phyloP scores from a whole-genome alignment of 176 grass and related monocot genomes.

The Oryza officinalis region DNA sequence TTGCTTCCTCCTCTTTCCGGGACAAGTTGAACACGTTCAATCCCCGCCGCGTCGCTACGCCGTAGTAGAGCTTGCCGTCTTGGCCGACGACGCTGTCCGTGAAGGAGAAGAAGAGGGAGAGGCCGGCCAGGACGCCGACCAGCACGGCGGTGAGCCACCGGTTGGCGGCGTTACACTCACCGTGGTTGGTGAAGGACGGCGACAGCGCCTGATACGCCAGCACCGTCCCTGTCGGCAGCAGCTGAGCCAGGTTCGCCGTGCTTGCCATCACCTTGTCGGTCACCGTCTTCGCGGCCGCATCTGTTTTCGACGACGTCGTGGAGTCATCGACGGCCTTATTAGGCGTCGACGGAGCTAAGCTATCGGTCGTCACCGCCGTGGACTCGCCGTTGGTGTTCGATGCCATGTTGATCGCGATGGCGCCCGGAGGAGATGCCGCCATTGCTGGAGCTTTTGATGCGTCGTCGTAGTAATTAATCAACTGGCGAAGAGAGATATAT shows the following conservation, averaged over 20 bases:
- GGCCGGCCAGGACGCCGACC: neutral
- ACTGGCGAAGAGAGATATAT: neutral
- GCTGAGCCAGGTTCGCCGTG: slow-evolving; percentile 37
- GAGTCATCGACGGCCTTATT: neutral
- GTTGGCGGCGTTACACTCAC: slow-evolving; percentile 24
- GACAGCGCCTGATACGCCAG: slow-evolving; percentile 61
- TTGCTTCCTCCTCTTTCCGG: neutral
- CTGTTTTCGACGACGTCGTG: neutral
- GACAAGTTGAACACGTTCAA: slow-evolving; percentile 35
- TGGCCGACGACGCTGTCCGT: slow-evolving; percentile 42
- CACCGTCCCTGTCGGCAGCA: slow-evolving; percentile 40
- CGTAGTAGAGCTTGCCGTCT: slow-evolving; percentile 58
- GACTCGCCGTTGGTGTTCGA: neutral
- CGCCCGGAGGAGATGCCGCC: slow-evolving; percentile 4
- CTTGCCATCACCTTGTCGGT: slow-evolving; percentile 24
- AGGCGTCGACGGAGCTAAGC: neutral
- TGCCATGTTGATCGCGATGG: neutral
- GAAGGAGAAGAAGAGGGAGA: slow-evolving; percentile 28
- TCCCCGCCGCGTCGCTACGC: slow-evolving; percentile 14
- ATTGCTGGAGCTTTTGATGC: neutral
- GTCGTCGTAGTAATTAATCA: neutral
- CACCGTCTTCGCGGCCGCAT: neutral
- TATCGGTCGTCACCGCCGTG: no score
- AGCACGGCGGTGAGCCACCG: slow-evolving; percentile 7
- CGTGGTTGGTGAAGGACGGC: slow-evolving; percentile 54